Base-by-base conservation (phyloP, 805 yeast genomes). In the Blastobotrys parvus region DNA sequence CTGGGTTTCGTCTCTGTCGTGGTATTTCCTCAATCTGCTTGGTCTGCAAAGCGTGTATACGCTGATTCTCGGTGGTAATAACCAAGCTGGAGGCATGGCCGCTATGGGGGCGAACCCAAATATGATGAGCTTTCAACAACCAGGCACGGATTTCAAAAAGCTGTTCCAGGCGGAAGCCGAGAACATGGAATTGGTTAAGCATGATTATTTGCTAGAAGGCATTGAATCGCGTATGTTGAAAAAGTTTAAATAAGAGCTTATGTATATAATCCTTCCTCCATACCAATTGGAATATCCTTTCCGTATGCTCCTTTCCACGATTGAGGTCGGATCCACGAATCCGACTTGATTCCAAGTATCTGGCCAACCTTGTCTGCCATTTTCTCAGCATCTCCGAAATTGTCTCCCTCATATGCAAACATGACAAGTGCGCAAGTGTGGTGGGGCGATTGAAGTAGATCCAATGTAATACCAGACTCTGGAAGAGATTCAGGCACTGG, bases 261-360 rank as follows among this genome's bases (percentile, higher is more conserved):
- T 27, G 82, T 78, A 53, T 72, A 89, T 25, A 89, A 61, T 2
- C 96, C 95, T 36, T 78, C 80, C 55, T 87, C 94, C 49, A 82
- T 59, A 0, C 92, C 81, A 21, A 67, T 48, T 0, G 90, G 86
- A 2, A 78, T 63, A 2, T 79, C 77, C 51, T 71, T 76, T 1
- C 97, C 97, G 55, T 89, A 89, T 0, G 83, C 82, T 2, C 94
- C 87, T 5, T 60, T 58, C 97, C 97, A 89, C 30, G 95, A 83
- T 13, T 70, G 64, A 0, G 97, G 97, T 6, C 67, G 66, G 7
- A 58, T 50, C 73, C 78, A 75, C 4, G 30, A 22, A 35, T 30
- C 15, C 38, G n/a, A 8, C 39, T 35, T 35, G 4, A 42, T 32
- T 4, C 50, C 57, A 21, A 67, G 52, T 16, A 65, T 47, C 3